Base-by-base conservation (phyloP, 805 yeast genomes). In the Maudiozyma turicensis region DNA sequence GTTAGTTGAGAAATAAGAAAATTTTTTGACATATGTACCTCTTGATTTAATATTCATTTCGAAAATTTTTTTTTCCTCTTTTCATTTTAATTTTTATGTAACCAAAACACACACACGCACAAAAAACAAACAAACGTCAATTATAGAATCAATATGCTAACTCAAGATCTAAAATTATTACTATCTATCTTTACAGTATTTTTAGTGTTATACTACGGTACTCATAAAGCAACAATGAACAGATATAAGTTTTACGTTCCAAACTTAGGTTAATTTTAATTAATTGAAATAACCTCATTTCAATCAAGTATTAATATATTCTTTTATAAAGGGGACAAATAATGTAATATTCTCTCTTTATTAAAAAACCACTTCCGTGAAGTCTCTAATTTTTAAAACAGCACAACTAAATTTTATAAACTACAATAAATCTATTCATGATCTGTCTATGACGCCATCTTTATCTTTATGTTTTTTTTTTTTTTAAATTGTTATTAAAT, bases 221-320 rank as follows among this genome's bases (percentile, higher is more conserved):
- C 63, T 29, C 66, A 63, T 45, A 57, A 54, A 48, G 57, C 54
- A 8, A 58, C 58, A 10, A 63, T 63, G 61, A 56, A 53, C 48
- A 56, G 57, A 45, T 55, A 58, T 48, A 58, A 61, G 45, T 47
- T 45, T 14, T 59, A 54, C 40, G 59, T 63, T 30, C 66, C 66
- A 26, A 52, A 54, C 42, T 47, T 63, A 44, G 45, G 44, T 40
- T 59, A 54, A 35, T 35, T n/a, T 3, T 35, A n/a, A 11, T n/a
- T n/a, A 35, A 35, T 35, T 35, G 13, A 3, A 35, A 13, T 35
- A 13, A 11, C 11, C n/a, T 34, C 11, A 13, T 9, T 35, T 35
- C 26, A 20, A 20, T 20, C 4, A 20, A 20, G 26, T 20, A 20
- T 20, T 20, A 20, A 35, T 15, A 35, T 35, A 35, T 35, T 35